A percentile compares a stretch with the other conserved stretches of the same genome.
phyloP scores from a whole-genome alignment of 2,329 filamentous ascomycete species.

The Magnaporthiopsis poae region DNA sequence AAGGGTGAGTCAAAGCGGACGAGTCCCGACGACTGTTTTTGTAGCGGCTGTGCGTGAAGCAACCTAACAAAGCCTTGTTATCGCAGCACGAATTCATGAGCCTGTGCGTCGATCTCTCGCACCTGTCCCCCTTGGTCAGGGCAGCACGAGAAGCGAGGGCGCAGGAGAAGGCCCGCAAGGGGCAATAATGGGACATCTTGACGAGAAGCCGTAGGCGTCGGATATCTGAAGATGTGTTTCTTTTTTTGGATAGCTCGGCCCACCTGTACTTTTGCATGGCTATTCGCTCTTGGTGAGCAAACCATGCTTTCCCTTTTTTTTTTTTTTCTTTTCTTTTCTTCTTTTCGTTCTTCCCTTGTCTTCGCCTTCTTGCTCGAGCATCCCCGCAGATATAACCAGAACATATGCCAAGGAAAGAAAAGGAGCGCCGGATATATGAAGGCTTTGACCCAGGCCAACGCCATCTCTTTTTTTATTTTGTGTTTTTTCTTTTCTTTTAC shows the following conservation, averaged over 20 bases:
- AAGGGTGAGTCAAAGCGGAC: conserved; percentile 52
- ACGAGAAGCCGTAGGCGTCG: background rate
- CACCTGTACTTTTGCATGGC: background rate
- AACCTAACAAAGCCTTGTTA: conserved; percentile 13
- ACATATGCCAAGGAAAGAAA: background rate
- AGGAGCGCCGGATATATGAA: background rate
- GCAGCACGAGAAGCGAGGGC: conserved; percentile 76
- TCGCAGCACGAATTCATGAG: conserved; percentile 71
- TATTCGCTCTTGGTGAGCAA: background rate
- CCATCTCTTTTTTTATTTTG: background rate
- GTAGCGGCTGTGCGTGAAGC: background rate
- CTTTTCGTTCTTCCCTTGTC: background rate
- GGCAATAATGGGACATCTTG: conserved; percentile 21
- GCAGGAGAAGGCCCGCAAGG: conserved; percentile 71
- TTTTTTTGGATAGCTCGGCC: background rate
- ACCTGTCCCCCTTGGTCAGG: conserved; percentile 76
- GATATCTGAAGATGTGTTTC: background rate
- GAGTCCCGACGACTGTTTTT: conserved; percentile 19
- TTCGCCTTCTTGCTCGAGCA: background rate
- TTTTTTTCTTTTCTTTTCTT: background rate
- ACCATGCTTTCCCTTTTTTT: background rate
- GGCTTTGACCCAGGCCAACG: background rate
- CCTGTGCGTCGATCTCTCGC: conserved; percentile 60
- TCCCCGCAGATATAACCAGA: background rate
- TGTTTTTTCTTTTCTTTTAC: background rate